Evolutionary conservation across 352 stramenopile genomes (phyloP).

Genomic region (Elongisporangium undulatum): DNA sequence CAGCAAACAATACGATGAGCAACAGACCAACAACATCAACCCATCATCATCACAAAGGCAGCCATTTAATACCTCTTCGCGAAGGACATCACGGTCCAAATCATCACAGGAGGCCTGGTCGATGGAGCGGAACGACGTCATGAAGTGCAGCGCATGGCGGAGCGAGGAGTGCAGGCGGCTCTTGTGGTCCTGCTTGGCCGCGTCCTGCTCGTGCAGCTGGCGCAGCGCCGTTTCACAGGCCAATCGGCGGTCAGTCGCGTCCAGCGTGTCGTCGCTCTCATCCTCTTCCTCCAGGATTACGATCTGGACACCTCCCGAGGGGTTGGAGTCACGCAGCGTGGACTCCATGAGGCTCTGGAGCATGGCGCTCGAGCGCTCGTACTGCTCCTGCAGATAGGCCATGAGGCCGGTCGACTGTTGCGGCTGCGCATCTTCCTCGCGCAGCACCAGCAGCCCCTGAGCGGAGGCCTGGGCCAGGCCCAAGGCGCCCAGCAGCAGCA

Average conservation of each 20-base stretch:
- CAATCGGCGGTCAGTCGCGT: conserved; percentile 21
- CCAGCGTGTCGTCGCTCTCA: background rate
- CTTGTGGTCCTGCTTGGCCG: conserved; percentile 22
- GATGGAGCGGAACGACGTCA: conserved; percentile 31
- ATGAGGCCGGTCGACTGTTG: conserved; percentile 13
- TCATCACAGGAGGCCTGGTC: conserved; percentile 49
- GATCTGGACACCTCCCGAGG: conserved; percentile 16
- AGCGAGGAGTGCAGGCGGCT: conserved; percentile 33
- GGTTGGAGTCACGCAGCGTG: background rate
- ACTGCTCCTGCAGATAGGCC: conserved; percentile 26
- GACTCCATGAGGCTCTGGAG: conserved; percentile 34
- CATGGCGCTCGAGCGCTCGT: conserved; percentile 30
- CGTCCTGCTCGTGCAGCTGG: conserved; percentile 38
- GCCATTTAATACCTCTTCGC: conserved; percentile 20
- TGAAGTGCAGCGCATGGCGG: conserved; percentile 28
- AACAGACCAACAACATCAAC: conserved; percentile 5
- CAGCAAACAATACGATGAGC: background rate
- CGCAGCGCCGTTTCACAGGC: conserved; percentile 47
- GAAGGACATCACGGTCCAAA: conserved; percentile 19
- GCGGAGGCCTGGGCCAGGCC: background rate
- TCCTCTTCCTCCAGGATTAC: conserved; percentile 24
- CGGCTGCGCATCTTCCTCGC: background rate
- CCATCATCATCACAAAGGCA: conserved; percentile 3
- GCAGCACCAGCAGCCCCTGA: background rate
- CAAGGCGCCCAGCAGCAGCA: background rate